These are phyloP conservation scores for Serendipita vermifera DNA, from an alignment of 768 basidiomycete genomes.

Conservation along the genomic window DNA sequence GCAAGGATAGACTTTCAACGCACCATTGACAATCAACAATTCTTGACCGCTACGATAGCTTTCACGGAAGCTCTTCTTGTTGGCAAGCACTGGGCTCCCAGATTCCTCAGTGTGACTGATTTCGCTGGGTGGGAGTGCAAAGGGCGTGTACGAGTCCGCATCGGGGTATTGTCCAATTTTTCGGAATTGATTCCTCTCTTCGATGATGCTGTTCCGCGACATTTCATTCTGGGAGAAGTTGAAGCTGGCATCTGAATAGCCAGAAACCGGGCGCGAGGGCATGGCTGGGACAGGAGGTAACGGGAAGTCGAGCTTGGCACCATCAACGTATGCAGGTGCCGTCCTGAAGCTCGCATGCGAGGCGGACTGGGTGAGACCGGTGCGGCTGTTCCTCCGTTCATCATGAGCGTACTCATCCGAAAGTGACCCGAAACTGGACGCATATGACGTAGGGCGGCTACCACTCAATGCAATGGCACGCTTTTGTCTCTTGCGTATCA, in stretches of 20 bases:
- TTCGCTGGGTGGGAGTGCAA: constrained; percentile 5
- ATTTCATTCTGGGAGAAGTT: background rate
- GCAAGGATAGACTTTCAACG: background rate
- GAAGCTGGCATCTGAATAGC: background rate
- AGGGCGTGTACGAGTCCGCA: constrained; percentile 1
- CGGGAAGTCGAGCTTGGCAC: background rate
- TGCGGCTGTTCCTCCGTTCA: background rate
- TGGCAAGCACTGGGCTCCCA: background rate
- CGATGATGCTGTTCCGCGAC: background rate
- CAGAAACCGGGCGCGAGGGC: background rate
- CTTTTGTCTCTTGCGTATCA: background rate
- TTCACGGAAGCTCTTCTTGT: background rate
- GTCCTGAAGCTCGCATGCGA: background rate
- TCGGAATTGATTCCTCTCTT: background rate
- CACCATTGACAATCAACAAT: background rate
- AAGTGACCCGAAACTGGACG: background rate
- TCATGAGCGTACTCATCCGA: constrained; percentile 2
- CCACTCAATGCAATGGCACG: background rate
- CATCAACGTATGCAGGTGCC: background rate
- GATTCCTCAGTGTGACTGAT: background rate
- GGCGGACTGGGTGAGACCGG: background rate
- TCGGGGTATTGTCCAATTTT: constrained; percentile 7
- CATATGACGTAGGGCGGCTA: background rate
- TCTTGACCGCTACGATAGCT: background rate
- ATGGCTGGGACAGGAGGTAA: background rate